phyloP scores from a whole-genome alignment of 768 basidiomycete species.

The Lactarius vividus region DNA sequence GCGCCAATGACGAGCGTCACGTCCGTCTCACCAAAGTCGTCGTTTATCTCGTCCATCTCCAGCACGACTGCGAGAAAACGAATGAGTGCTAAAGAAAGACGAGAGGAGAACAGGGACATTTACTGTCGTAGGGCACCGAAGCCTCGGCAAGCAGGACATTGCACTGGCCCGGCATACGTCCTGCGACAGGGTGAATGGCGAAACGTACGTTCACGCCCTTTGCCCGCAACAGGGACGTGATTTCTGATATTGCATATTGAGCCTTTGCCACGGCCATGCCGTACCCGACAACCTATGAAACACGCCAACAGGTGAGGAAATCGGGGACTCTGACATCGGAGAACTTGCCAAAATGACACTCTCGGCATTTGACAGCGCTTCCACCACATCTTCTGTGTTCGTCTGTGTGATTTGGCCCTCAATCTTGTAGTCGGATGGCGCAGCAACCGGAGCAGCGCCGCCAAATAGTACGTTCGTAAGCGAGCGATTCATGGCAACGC shows the following conservation, averaged over 20 bases:
- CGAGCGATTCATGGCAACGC: slow-evolving; percentile 90
- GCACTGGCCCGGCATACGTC: slow-evolving; percentile 91
- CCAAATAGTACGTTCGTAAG: slow-evolving; percentile 84
- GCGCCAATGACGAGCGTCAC: slow-evolving; percentile 90
- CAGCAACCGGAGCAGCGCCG: slow-evolving; percentile 62
- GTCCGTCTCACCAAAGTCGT: slow-evolving; percentile 85
- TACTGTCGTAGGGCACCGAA: slow-evolving; percentile 86
- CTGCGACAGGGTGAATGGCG: slow-evolving; percentile 88
- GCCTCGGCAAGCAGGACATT: slow-evolving; percentile 91
- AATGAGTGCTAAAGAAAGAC: not conserved
- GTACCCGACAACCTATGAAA: slow-evolving; percentile 71
- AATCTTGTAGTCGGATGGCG: slow-evolving; percentile 63
- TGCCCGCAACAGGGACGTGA: slow-evolving; percentile 65
- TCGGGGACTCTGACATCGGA: not conserved
- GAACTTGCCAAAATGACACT: slow-evolving; percentile 69
- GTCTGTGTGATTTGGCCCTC: slow-evolving; percentile 80
- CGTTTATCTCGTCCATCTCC: slow-evolving; percentile 95
- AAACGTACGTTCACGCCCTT: slow-evolving; percentile 81
- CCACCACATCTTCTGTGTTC: slow-evolving; percentile 76
- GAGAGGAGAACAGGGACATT: slow-evolving; percentile 30
- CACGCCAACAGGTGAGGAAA: not conserved
- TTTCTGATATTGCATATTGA: slow-evolving; percentile 72
- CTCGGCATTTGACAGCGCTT: slow-evolving; percentile 73
- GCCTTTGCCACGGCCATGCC: slow-evolving; percentile 94
- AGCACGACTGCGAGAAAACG: slow-evolving; percentile 59